Base-by-base conservation (phyloP, 2,329 filamentous ascomycete species). In the Orbilia javanica region DNA sequence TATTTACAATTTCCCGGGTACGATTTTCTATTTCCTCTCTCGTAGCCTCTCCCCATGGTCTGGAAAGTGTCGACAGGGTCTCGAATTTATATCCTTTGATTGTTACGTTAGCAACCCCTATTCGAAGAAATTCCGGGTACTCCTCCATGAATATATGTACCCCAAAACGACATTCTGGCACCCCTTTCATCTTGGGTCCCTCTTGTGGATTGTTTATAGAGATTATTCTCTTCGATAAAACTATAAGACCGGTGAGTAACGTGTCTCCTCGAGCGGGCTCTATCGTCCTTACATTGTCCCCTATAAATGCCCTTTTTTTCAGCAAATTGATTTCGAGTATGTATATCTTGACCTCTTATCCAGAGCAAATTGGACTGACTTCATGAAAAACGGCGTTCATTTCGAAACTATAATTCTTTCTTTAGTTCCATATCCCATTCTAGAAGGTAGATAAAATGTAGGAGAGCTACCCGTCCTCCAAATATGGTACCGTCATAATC, bases 371-470 rank as follows among this genome's bases (percentile, higher is more conserved):
- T 52, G 80, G 82, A 81, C 89, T 84, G 85, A 96, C 94, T 86
- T 98, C 92, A 82, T 94, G 96, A 63, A 90, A 87, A 1, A 95
- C 97, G 60, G 93, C 95, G 83, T 97, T 97, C 94, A 99, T 97
- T 84, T 96, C 92, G 82, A 97, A 98, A 62, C 92, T 94, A 82
- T 78, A 73, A n/a, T 11, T 44, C 22, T 55, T 13, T n/a, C 15
- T 50, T 72, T 50, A 63, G 18, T 27, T 13, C 29, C 11, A 65
- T 46, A 72, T 46, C n/a, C 48, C 7, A 48, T 31, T 63, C 34
- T n/a, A 52, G 31, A 22, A n/a, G 42, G n/a, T n/a, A n/a, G n/a
- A 3, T 42, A 27, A 31, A 13, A 15, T 4, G 8, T 44, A 44
- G 44, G 25, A 10, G 4, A 84, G 86, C 80, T 85, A 93, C 90